phyloP scores from a whole-genome alignment of 2,329 filamentous ascomycete genomes.

The Ophiognomonia clavigignenti-juglandacearum region DNA sequence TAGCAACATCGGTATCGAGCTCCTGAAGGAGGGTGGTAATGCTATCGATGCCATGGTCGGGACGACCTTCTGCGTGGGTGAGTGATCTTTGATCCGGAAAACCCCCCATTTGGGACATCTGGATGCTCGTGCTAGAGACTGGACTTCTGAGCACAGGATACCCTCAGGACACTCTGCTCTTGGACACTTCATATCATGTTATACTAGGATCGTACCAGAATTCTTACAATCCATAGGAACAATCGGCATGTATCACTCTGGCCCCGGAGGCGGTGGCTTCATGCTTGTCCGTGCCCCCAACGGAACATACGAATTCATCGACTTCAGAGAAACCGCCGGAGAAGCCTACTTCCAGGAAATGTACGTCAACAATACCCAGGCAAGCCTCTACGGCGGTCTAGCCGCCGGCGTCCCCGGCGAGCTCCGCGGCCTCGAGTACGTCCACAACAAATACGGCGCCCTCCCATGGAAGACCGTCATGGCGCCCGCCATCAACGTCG shows the following conservation, averaged over 20 bases:
- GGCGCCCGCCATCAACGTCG: constrained; percentile 65
- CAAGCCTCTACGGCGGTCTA: constrained; percentile 64
- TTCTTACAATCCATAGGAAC: too few relatives aligned
- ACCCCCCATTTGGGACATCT: too few relatives aligned
- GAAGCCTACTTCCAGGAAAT: constrained; percentile 75
- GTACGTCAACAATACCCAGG: constrained; percentile 66
- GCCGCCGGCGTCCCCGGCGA: constrained; percentile 68
- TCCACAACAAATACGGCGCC: constrained; percentile 63
- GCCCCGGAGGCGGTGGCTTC: constrained; percentile 77
- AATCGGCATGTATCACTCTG: constrained; percentile 61
- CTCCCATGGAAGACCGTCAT: constrained; percentile 65
- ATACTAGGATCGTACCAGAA: too few relatives aligned
- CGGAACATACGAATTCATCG: constrained; percentile 71
- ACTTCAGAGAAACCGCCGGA: constrained; percentile 82
- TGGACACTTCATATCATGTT: too few relatives aligned
- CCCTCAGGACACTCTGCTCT: too few relatives aligned
- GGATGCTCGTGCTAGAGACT: too few relatives aligned
- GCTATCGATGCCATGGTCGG: constrained; percentile 63
- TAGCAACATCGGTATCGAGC: constrained; percentile 52
- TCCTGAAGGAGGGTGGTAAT: constrained; percentile 57
- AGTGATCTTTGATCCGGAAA: too few relatives aligned
- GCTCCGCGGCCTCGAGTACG: constrained; percentile 66
- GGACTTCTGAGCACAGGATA: too few relatives aligned
- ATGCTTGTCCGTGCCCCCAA: constrained; percentile 63
- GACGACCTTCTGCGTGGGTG: constrained; percentile 59